Evolutionary conservation across 1,284 basidiomycete genomes (phyloP).

Genomic region (Dichomitus squalens): DNA sequence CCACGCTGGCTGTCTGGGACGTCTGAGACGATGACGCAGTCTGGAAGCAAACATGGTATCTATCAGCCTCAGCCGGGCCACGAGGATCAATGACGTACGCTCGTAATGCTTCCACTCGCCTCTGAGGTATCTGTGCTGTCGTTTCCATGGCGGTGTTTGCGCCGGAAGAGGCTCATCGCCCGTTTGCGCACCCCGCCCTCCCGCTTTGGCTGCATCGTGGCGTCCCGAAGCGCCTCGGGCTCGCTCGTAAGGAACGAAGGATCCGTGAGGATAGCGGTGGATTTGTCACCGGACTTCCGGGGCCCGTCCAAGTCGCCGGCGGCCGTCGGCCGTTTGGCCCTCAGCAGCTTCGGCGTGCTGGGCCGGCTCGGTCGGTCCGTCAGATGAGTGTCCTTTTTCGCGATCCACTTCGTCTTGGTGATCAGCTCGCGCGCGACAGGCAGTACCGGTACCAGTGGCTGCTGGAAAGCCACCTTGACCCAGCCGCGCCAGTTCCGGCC

Average conservation of each 20-base stretch:
- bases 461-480: conserved; percentile 82
- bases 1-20: conserved; percentile 1
- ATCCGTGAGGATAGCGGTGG: conserved; percentile 4
- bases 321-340: not conserved
- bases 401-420: conserved; percentile 72
- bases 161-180: conserved; percentile 45
- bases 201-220: conserved; percentile 13
- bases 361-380: conserved; percentile 19
- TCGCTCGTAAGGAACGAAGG: conserved; percentile 22
- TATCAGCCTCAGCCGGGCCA: not conserved
- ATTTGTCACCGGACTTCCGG: conserved; percentile 11
- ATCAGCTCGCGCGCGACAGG: conserved; percentile 76
- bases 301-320: not conserved
- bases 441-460: conserved; percentile 70
- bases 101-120: conserved; percentile 3
- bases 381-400: conserved; percentile 36
- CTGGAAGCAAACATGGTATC: not conserved
- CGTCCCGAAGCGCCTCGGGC: conserved; percentile 22
- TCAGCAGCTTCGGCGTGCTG: conserved; percentile 23
- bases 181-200: conserved; percentile 26
- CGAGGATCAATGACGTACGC: not conserved
- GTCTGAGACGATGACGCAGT: conserved; percentile 9
- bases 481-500: conserved; percentile 77
- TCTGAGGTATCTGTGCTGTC: conserved; percentile 14
- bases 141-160: conserved; percentile 21